Evolutionary conservation across 495 filamentous ascomycete species (phyloP).

Genomic region (Penicillium lividum): DNA sequence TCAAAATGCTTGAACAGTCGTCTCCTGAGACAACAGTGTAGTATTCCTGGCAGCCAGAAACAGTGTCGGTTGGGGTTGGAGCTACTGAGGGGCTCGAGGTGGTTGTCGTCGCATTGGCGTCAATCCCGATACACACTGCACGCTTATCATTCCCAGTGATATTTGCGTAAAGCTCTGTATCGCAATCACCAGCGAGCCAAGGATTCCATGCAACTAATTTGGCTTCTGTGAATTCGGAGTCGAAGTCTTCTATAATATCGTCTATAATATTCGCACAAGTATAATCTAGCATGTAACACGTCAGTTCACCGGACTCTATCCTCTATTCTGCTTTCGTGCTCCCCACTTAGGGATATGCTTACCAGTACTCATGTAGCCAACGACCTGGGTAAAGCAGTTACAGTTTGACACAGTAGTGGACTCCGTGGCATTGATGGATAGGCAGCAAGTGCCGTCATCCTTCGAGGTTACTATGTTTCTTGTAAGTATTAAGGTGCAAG

Average conservation of each 20-base stretch:
- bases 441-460: neutral
- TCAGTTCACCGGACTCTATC: neutral
- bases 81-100: neutral
- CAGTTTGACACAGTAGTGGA: constrained; percentile 4
- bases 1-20: no score
- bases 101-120: neutral
- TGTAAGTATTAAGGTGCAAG: neutral
- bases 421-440: constrained; percentile 4
- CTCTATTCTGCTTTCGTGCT: neutral
- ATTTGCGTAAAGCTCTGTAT: neutral
- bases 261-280: neutral
- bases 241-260: neutral
- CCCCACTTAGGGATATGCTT: neutral
- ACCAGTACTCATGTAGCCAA: neutral
- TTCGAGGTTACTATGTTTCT: neutral
- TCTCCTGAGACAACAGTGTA: neutral
- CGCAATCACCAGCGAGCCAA: constrained; percentile 3
- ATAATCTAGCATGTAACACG: neutral
- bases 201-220: constrained; percentile 1
- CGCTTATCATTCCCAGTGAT: neutral
- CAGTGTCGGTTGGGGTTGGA: neutral
- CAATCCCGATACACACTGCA: constrained; percentile 4
- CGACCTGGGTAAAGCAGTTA: constrained; percentile 3
- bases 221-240: neutral
- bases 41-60: no score